Evolutionary conservation across 176 grass and related monocot genomes (phyloP).

Genomic region (Zoysia pacifica): DNA sequence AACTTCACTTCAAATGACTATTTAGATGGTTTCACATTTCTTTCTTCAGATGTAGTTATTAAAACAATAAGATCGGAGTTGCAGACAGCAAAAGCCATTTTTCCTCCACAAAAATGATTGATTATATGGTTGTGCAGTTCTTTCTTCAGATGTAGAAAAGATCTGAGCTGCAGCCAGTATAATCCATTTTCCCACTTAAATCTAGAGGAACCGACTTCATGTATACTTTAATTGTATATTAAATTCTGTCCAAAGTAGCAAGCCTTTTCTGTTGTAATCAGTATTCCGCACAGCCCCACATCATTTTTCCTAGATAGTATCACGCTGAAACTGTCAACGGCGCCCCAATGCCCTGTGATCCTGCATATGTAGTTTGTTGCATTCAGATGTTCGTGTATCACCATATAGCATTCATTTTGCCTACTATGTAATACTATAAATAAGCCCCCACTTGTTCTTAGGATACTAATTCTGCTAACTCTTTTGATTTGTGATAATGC

Average conservation of each 20-base stretch:
- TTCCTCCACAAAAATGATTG: too few species aligned
- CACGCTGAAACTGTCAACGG: background rate
- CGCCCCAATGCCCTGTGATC: background rate
- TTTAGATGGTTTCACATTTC: background rate
- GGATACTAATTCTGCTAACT: constrained; percentile 7
- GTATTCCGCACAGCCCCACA: too few species aligned
- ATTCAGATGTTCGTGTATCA: background rate
- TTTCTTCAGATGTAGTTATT: background rate
- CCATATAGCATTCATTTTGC: constrained; percentile 11
- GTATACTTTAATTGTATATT: background rate
- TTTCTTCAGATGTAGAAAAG: too few species aligned
- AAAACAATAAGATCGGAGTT: background rate
- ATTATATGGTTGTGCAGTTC: too few species aligned
- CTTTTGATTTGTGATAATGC: constrained; percentile 24
- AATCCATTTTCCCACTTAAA: background rate
- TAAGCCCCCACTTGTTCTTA: background rate
- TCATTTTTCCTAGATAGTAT: background rate
- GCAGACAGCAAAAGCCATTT: background rate
- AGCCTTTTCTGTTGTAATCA: too few species aligned
- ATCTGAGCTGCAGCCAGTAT: too few species aligned
- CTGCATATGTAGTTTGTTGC: background rate
- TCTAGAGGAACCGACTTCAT: background rate
- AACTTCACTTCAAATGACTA: background rate
- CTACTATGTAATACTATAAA: background rate
- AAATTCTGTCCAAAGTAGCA: too few species aligned